Evolutionary conservation across 495 filamentous ascomycete species (phyloP), one percentile per base, ranked within the genome.

Genomic region (Lasiosphaeria ovina): DNA sequence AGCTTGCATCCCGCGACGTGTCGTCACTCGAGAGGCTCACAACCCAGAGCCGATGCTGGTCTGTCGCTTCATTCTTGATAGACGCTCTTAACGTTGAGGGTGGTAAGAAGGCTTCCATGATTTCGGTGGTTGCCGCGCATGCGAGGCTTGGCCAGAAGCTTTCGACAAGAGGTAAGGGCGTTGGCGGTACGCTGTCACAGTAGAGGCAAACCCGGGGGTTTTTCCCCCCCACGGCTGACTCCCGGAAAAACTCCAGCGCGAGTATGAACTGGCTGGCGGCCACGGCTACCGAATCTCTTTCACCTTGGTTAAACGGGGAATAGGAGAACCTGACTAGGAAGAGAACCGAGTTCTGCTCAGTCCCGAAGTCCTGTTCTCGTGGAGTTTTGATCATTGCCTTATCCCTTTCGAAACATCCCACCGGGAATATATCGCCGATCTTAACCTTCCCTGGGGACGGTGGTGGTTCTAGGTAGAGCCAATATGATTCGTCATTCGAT

Each of bases 381-480:
- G 57, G 57, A 5, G 57, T 59, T 31, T 45, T 53, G 45, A 59
- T 52, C 57, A 59, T 54, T 31, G 57, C 57, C 57, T 36, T 50
- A 3, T 59, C 57, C 33, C 49, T 44, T 52, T 59, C 49, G 49
- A 50, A 59, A n/a, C 6, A 52, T 31, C 31, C 32, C 50, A 48
- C 3, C 4, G 48, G 57, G 31, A 52, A 53, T 14, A 59, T 48
- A 11, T 53, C 57, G 32, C 52, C 57, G 11, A 59, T 5, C 34
- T 2, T 38, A 4, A 48, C 49, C 4, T 52, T 44, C 57, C 47
- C 51, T 10, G 57, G 57, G 48, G 51, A 59, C 33, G 47, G 57
- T n/a, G 24, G 34, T 11, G 47, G 57, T n/a, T n/a, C n/a, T 7
- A 59, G 34, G 33, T 59, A 59, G 14, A 59, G 32, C 57, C 57